Conservation (phyloP, 2,329 filamentous ascomycete species). For the Alternaria brassicae region DNA sequence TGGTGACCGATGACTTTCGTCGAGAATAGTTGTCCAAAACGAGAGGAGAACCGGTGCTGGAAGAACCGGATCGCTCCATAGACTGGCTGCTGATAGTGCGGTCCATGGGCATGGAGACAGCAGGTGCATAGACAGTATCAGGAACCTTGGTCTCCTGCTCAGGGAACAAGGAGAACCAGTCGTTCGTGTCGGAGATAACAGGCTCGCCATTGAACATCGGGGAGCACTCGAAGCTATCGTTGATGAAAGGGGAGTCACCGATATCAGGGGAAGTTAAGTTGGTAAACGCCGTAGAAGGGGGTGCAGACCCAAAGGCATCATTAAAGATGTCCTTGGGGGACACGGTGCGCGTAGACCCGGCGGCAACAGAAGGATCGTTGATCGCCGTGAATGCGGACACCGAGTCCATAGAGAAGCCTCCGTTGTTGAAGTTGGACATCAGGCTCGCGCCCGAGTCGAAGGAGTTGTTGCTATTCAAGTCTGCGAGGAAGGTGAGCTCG, state of each 20-base stretch:
- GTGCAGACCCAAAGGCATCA: constrained; percentile 74
- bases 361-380: constrained; percentile 52
- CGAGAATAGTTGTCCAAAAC: constrained; percentile 48
- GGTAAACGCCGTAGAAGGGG: constrained; percentile 82
- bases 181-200: constrained; percentile 63
- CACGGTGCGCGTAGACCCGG: constrained; percentile 64
- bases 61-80: constrained; percentile 46
- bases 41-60: constrained; percentile 47
- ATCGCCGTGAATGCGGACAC: constrained; percentile 53
- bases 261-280: constrained; percentile 82
- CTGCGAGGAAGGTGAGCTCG: constrained; percentile 43
- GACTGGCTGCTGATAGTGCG: constrained; percentile 51
- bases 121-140: constrained; percentile 33
- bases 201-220: constrained; percentile 70
- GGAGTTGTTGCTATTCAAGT: constrained; percentile 49
- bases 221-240: constrained; percentile 76
- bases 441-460: constrained; percentile 59
- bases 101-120: constrained; percentile 47
- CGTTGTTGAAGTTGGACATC: constrained; percentile 52
- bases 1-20: constrained; percentile 52
- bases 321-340: constrained; percentile 84
- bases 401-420: constrained; percentile 40
- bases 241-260: constrained; percentile 77
- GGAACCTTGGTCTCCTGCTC: constrained; percentile 51
- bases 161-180: constrained; percentile 79